Evolutionary conservation across 441 rosid genomes (phyloP).

Genomic region (Capsella rubella): DNA sequence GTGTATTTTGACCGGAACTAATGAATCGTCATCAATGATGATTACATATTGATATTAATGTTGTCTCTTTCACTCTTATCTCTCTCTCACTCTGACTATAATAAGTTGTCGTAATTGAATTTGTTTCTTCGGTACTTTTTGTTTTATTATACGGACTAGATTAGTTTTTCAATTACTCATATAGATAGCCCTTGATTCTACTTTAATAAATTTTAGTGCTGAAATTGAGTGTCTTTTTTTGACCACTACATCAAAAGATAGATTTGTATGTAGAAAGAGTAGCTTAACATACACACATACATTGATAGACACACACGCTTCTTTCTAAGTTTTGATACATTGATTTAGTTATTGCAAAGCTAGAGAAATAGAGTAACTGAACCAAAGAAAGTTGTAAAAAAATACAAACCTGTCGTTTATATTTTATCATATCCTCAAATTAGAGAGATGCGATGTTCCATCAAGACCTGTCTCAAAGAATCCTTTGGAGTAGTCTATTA

Average conservation of each 20-base stretch:
- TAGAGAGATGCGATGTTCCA: slow-evolving; percentile 50
- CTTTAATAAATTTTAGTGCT: neutral
- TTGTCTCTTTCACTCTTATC: neutral
- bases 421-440: neutral
- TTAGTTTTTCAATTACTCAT: neutral
- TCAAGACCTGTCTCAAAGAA: slow-evolving; percentile 50
- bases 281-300: neutral
- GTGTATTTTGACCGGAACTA: neutral
- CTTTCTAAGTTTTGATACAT: neutral
- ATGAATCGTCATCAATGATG: neutral
- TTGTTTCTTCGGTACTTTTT: neutral
- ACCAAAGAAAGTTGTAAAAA: neutral
- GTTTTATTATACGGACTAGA: neutral
- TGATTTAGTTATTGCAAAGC: neutral
- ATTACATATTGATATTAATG: neutral
- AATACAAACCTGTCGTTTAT: neutral
- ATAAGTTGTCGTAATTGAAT: slow-evolving; percentile 11
- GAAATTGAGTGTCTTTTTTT: neutral
- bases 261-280: neutral
- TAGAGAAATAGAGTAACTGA: neutral
- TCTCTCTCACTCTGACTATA: neutral
- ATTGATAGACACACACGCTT: neutral
- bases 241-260: neutral
- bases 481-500: slow-evolving; percentile 42
- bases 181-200: neutral